Evolutionary conservation across 345 rosid species (phyloP), one percentile per base, ranked within the genome.

Genomic region (Aquilaria malaccensis): DNA sequence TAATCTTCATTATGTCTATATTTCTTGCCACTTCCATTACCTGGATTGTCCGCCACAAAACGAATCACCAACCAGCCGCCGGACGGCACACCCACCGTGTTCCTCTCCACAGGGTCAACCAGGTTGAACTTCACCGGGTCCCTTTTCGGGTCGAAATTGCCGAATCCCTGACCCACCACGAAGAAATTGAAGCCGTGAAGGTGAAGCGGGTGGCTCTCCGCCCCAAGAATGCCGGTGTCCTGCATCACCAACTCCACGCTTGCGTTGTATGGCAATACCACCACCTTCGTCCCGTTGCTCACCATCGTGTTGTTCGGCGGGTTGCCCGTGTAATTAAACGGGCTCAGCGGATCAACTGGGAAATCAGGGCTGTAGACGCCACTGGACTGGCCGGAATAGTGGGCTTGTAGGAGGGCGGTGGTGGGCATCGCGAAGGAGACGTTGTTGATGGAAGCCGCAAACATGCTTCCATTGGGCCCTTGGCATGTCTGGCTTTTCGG

Each of bases 191-290:
- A 84, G 9, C 94, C 90, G 14, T 86, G 88, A 37, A 86, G 61
- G 61, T 84, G 90, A 68, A 86, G 80, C 50, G 94, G 94, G 70
- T 87, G 90, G 76, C 86, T 87, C 71, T 87, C 95, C 7, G 81
- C 83, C 12, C 88, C 83, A 13, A 86, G 85, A 59, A 82, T 84
- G 79, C 85, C 80, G 10, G 90, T 84, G 70, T 79, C 90, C 67
- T 84, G 88, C 84, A 84, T 41, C 43, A 84, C 74, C 11, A 82
- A 72, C 85, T 87, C 88, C 10, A 84, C 86, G 22, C 76, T 79
- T 3, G 81, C 71, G 78, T 84, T 82, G 47, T 55, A 87, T 51
- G 77, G 86, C 55, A 87, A 71, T 64, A 79, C 85, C 72, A 80
- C 76, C 49, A 79, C 45, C 73, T 77, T 86, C 50, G 89, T 86